These are phyloP conservation scores for Aspergillus glaucus DNA, from an alignment of 2,329 filamentous ascomycete genomes.

Conservation along the genomic window DNA sequence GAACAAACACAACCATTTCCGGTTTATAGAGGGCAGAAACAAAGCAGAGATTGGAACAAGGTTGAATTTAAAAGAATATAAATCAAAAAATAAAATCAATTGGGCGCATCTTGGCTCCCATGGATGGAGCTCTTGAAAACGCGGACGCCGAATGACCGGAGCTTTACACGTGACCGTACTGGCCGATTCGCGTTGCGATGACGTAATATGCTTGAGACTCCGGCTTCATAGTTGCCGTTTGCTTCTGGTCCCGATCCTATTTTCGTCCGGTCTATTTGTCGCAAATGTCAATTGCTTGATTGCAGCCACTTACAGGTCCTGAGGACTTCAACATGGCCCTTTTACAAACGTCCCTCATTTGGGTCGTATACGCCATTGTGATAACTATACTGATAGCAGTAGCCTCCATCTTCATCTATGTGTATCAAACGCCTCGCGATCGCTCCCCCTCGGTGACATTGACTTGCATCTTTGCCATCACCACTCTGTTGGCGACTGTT, in stretches of 20 bases:
- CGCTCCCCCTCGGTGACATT: slow-evolving; percentile 74
- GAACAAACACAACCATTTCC: slow-evolving; percentile 7
- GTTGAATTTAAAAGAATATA: background rate
- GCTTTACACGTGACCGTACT: slow-evolving; percentile 11
- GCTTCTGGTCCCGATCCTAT: background rate
- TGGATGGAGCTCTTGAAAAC: background rate
- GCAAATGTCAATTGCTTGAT: background rate
- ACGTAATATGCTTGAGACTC: slow-evolving; percentile 10
- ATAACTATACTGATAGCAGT: slow-evolving; percentile 69
- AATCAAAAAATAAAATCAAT: background rate
- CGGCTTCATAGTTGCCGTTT: background rate
- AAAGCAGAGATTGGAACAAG: background rate
- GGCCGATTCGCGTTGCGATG: slow-evolving; percentile 6
- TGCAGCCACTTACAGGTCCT: background rate
- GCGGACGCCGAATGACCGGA: slow-evolving; percentile 1
- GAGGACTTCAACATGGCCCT: slow-evolving; percentile 49
- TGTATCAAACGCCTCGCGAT: slow-evolving; percentile 85
- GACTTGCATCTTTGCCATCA: slow-evolving; percentile 81
- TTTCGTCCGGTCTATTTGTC: background rate
- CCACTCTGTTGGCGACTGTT: slow-evolving; percentile 82
- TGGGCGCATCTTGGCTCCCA: background rate
- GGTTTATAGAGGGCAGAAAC: background rate
- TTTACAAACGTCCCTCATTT: slow-evolving; percentile 85
- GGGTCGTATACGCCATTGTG: slow-evolving; percentile 84
- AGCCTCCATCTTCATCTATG: slow-evolving; percentile 78